Base-by-base conservation (phyloP, 2,329 filamentous ascomycete genomes). In the Neofusicoccum laricinum region DNA sequence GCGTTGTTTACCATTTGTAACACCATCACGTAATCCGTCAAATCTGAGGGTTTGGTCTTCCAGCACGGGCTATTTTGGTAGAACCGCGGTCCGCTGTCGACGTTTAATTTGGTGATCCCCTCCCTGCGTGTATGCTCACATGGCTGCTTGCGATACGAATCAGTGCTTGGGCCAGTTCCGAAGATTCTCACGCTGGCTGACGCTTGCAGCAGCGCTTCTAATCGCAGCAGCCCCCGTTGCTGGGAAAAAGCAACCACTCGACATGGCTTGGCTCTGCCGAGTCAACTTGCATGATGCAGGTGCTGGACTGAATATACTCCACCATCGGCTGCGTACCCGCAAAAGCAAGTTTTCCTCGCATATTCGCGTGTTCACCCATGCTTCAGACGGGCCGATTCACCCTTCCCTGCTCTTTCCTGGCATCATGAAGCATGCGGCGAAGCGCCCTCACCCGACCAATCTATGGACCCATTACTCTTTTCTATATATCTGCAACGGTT, bases 1-100 rank as follows among this genome's bases (percentile, higher is more conserved):
- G 61, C 61, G 61, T 63, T 63, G 25, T 19, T 50, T 57, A 30
- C 40, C 17, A 32, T 32, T 50, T 49, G 34, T 61, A 50, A 32
- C 19, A 61, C 36, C 55, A 30, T 30, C 25, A 45, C 55, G 30
- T 59, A 45, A 46, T 59, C 41, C 25, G 40, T 59, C 40, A 48
- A 48, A 46, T 46, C 17, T 46, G 36, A 19, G 55, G n/a, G 7
- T 36, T 36, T n/a, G 30, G 34, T 19, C 41, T 43, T 41, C 7
- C 8, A 53, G 4, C 14, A 30, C 25, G 25, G 25, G 46, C 14
- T 49, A 21, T 38, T 38, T 17, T n/a, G 49, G 30, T 34, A n/a
- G 14, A 43, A 15, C 41, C n/a, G 5, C 41, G 4, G n/a, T 43
- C 12, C 7, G 41, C 41, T 17, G 7, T n/a, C 12, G 10, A 5